Evolutionary conservation across 2,329 filamentous ascomycete genomes (phyloP).

Genomic region (Pseudonectria buxi): DNA sequence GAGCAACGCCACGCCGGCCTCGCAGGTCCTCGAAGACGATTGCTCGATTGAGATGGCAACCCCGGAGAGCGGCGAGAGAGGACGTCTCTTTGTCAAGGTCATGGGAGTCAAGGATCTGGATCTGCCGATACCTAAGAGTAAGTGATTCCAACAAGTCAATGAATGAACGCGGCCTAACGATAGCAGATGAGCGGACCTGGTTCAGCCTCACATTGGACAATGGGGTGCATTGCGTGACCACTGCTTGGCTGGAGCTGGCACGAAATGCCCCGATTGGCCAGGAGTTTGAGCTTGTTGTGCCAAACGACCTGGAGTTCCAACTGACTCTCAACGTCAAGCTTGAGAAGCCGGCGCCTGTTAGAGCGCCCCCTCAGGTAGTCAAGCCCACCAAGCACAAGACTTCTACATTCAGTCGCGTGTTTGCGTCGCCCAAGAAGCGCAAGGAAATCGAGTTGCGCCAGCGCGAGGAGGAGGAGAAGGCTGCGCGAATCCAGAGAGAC

Average conservation of each 20-base stretch:
- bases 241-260: slow-evolving; percentile 87
- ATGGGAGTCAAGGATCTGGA: slow-evolving; percentile 95
- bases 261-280: slow-evolving; percentile 92
- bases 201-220: slow-evolving; percentile 98
- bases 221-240: slow-evolving; percentile 94
- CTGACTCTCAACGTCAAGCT: slow-evolving; percentile 94
- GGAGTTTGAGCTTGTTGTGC: slow-evolving; percentile 94
- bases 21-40: slow-evolving; percentile 64
- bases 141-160: slow-evolving; percentile 27
- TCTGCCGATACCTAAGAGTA: slow-evolving; percentile 82
- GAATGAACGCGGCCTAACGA: slow-evolving; percentile 18
- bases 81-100: slow-evolving; percentile 95
- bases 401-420: slow-evolving; percentile 84
- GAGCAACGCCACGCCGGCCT: slow-evolving; percentile 65
- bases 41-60: slow-evolving; percentile 47
- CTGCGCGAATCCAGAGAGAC: slow-evolving; percentile 57
- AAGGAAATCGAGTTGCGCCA: slow-evolving; percentile 86
- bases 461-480: slow-evolving; percentile 74
- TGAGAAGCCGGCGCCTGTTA: slow-evolving; percentile 64
- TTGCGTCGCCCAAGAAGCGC: slow-evolving; percentile 92
- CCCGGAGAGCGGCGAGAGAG: slow-evolving; percentile 79
- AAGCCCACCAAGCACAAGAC: slow-evolving; percentile 67
- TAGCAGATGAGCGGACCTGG: slow-evolving; percentile 75
- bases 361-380: slow-evolving; percentile 47
- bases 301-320: slow-evolving; percentile 98